Base-by-base conservation (phyloP, 2,329 filamentous ascomycete species). In the Bimuria novae-zelandiae region DNA sequence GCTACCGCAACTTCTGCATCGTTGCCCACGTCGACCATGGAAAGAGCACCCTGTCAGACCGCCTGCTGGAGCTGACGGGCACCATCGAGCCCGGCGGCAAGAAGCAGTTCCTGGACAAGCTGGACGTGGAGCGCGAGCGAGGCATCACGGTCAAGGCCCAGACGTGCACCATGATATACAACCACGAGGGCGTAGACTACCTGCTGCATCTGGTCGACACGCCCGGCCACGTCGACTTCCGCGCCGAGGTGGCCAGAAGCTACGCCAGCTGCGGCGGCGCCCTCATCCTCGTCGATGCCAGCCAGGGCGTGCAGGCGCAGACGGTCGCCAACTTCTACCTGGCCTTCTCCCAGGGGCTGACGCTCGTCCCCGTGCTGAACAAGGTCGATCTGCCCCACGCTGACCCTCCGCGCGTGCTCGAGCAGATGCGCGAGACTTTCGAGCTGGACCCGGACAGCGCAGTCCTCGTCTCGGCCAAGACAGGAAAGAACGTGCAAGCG, bases 141-240 rank as follows among this genome's bases (percentile, higher is more conserved):
- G 94, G 94, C 56, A 99, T 99, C 72, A 99, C 94, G 0, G 94
- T 99, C 73, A 99, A 99, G 79, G 94, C 94, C 50, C 94, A 99
- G 79, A 97, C 94, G 52, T 97, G 94, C 76, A 94, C 89, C 51
- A 99, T 99, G 94, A 84, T 99, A 47, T 96, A 97, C 79, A 91
- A 89, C 23, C 81, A 96, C 76, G 79, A 88, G 16, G 92, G 89
- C 14, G 79, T 89, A 27, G 94, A 99, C 74, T 97, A 97, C 72
- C 82, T 99, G 51, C 81, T 99, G 25, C 94, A 99, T 75, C 82
- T 99, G 23, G 92, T 99, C 52, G 94, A 99, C 74, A 99, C 94
- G 0, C 94, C 94, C 0, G 94, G 94, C 23, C 94, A 99, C 77
- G 94, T 99, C 52, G 94, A 99, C 77, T 99, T 99, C 75, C 85